A percentile compares a stretch with the other conserved stretches of the same genome.
These are phyloP conservation scores for Quambalaria eucalypti DNA, from an alignment of 1,284 basidiomycete species.

Conservation along the genomic window DNA sequence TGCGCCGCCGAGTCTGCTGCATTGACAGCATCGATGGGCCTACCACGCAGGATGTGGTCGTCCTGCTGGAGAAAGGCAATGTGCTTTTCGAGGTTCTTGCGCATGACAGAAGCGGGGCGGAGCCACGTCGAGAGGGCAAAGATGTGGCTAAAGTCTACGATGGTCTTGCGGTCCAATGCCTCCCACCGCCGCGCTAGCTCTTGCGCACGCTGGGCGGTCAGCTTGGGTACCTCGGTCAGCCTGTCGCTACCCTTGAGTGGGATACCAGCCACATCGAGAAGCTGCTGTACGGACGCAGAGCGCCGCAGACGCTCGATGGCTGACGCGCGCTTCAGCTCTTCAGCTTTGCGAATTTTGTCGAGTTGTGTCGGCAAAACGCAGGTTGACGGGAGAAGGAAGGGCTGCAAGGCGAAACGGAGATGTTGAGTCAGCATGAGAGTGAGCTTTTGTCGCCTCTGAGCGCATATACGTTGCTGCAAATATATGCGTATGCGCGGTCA, in stretches of 20 bases:
- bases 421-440: background rate
- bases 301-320: slow-evolving; percentile 16
- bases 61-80: background rate
- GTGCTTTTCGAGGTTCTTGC: background rate
- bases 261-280: background rate
- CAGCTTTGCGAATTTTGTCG: slow-evolving; percentile 41
- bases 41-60: background rate
- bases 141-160: background rate
- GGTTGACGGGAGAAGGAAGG: slow-evolving; percentile 72
- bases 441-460: too few relatives aligned
- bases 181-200: background rate
- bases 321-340: slow-evolving; percentile 27
- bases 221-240: too few relatives aligned
- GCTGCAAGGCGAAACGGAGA: slow-evolving; percentile 32
- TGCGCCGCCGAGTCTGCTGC: background rate
- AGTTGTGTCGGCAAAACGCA: slow-evolving; percentile 75
- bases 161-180: background rate
- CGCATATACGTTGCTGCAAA: background rate
- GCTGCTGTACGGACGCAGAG: background rate
- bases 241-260: background rate
- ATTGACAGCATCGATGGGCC: too few relatives aligned
- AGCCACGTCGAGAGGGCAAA: background rate
- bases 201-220: too few relatives aligned
- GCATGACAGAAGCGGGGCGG: background rate
- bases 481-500: background rate